Base-by-base conservation (phyloP, 768 basidiomycete species). In the Scleroderma citrinum region DNA sequence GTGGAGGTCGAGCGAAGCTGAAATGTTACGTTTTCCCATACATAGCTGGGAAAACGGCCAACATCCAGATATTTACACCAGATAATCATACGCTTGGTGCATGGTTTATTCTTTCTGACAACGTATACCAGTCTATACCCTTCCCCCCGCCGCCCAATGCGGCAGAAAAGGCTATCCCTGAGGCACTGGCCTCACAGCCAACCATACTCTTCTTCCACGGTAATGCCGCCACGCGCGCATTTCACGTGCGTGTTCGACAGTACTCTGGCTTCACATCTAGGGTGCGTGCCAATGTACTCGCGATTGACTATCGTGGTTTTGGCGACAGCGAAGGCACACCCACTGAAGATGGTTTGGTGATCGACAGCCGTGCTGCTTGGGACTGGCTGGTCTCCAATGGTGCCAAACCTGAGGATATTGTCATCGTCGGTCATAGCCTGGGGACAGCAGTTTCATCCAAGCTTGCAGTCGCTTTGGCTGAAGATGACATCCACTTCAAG, bases 201-300 rank as follows among this genome's bases (percentile, higher is more conserved):
- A 93, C 87, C 0, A 71, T 95, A n/a, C 72, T 97, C n/a, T 95
- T 88, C 69, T 73, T 94, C 37, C 95, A 97, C 55, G 95, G 95
- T 10, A 95, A 95, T 53, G 85, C 83, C 0, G 93, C 75, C 0
- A 92, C 87, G 0, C 80, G 94, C 14, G 88, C 88, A 0, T 72
- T 78, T 6, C 54, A 69, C 1, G 76, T 73, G 36, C 85, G 94
- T 11, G 72, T 93, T n/a, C 75, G 73, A 16, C 75, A 82, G 34
- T 91, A 91, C 60, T 68, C 74, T 16, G 73, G 77, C 0, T 83
- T 85, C 59, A 75, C 87, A 0, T 76, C 82, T 3, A 77, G 84
- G 1, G 69, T 90, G 7, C 70, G 72, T 16, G 78, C 78, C 17
- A 94, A 94, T 63, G 83, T 96, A 13, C 70, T 97, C 21, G 82